Percentiles rank a stretch among this genome's conserved stretches.
Conservation (phyloP, 2,329 filamentous ascomycete genomes). For the Cordyceps pruinosa region DNA sequence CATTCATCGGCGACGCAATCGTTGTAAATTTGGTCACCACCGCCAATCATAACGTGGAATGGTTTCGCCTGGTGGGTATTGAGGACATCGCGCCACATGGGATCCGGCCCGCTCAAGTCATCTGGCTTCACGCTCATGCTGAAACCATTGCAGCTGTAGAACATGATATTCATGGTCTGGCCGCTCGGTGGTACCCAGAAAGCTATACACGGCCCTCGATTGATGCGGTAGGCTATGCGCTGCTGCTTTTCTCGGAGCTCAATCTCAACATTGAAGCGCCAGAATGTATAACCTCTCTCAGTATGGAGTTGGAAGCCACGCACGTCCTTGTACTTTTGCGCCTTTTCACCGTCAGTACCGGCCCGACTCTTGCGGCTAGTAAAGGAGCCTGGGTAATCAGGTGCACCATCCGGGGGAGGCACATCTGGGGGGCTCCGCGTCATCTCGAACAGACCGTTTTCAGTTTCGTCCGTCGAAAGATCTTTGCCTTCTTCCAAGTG, state of each 20-base stretch:
- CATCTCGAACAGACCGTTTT: slow-evolving; percentile 75
- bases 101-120: slow-evolving; percentile 84
- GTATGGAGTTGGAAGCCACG: slow-evolving; percentile 74
- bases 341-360: slow-evolving; percentile 68
- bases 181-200: slow-evolving; percentile 90
- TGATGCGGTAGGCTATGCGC: slow-evolving; percentile 92
- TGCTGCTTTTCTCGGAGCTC: slow-evolving; percentile 73
- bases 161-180: slow-evolving; percentile 97
- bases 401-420: slow-evolving; percentile 31
- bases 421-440: slow-evolving; percentile 48
- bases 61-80: slow-evolving; percentile 86
- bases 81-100: slow-evolving; percentile 91
- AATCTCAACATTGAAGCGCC: slow-evolving; percentile 92
- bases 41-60: slow-evolving; percentile 97
- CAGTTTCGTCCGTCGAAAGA: slow-evolving; percentile 70
- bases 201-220: slow-evolving; percentile 75
- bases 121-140: slow-evolving; percentile 71
- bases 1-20: slow-evolving; percentile 74
- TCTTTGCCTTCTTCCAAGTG: slow-evolving; percentile 73
- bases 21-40: slow-evolving; percentile 95
- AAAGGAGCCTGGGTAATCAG: slow-evolving; percentile 47
- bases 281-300: slow-evolving; percentile 87
- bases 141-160: slow-evolving; percentile 96
- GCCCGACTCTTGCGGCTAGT: slow-evolving; percentile 45
- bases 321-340: slow-evolving; percentile 76